Evolutionary conservation across 1,139 yeast genomes (phyloP), one percentile per base, ranked within the genome.

Genomic region (Taphrina deformans): DNA sequence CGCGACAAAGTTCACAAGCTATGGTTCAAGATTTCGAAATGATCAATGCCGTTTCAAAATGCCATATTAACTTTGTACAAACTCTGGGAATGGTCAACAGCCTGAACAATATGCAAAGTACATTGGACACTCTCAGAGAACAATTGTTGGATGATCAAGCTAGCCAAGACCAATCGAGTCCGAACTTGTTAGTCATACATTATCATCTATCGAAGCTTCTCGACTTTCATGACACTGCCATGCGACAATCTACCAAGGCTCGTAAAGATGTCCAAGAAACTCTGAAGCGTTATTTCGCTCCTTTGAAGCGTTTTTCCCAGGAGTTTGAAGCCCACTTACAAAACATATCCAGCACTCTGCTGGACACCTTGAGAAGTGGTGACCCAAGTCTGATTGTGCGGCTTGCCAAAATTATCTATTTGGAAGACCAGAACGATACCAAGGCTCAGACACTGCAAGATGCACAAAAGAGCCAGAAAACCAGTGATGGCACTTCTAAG

Each of bases 221-320:
- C 61, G 93, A 91, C 73, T 85, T 92, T 69, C 84, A 82, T 69
- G 98, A 93, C 70, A 89, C 86, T 72, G 81, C 93, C 62, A 79
- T 79, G 66, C 78, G 78, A 56, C 82, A 86, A 71, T 81, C 87
- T 2, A 73, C 74, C 23, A 75, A 75, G 16, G 80, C 89, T 1
- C 82, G 88, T 1, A 87, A 85, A 53, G 97, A 92, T 74, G 84
- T 87, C 23, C 82, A 85, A 70, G 81, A 88, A 45, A 87, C 91
- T 21, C 83, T 90, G 12, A 76, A 77, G 55, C 84, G 83, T 69
- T 82, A 91, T 40, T 82, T 87, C 60, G 75, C 75, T 6, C 85
- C 87, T 0, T 78, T 80, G 69, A 82, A 79, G 67, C 77, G 51
- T 68, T 76, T 85, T 1, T 79, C 86, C 9, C 77, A 78, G 51